Percentiles rank a stretch among this genome's conserved stretches.
phyloP scores from a whole-genome alignment of 805 yeast species.

The Suhomyces sp. region DNA sequence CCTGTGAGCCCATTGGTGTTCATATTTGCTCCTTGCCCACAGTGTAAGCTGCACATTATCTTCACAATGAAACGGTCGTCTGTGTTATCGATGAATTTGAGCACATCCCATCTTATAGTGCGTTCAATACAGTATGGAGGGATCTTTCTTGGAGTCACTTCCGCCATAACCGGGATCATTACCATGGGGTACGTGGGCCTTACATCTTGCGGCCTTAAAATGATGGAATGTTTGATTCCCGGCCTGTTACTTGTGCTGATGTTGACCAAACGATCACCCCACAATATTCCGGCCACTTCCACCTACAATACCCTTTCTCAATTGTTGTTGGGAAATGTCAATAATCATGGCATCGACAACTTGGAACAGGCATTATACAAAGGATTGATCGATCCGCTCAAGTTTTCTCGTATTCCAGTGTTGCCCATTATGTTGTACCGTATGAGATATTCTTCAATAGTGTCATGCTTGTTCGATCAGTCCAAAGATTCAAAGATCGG shows the following conservation, averaged over 20 bases:
- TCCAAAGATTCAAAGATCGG: constrained; percentile 11
- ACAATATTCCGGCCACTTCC: not conserved
- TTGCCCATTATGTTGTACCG: constrained; percentile 39
- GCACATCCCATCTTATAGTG: constrained; percentile 15
- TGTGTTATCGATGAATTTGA: constrained; percentile 19
- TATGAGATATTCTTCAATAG: constrained; percentile 33
- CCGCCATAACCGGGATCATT: constrained; percentile 39
- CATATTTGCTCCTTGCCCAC: constrained; percentile 38
- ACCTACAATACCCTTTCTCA: constrained; percentile 2
- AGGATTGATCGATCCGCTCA: constrained; percentile 35
- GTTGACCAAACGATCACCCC: constrained; percentile 13
- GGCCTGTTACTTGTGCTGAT: constrained; percentile 28
- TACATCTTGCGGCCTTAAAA: constrained; percentile 35
- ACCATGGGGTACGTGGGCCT: constrained; percentile 40
- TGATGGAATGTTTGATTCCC: constrained; percentile 37
- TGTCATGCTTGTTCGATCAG: constrained; percentile 24
- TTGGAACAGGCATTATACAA: constrained; percentile 29
- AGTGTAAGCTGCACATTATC: constrained; percentile 35
- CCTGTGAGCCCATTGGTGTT: constrained; percentile 4
- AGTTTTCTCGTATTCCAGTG: constrained; percentile 35
- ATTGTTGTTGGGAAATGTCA: constrained; percentile 16
- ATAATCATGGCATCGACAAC: constrained; percentile 12
- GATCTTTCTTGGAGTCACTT: constrained; percentile 33
- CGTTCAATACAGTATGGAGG: constrained; percentile 29
- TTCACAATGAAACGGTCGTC: constrained; percentile 31